A percentile compares a stretch with the other conserved stretches of the same genome.
Evolutionary conservation across 352 stramenopile genomes (phyloP).

Genomic region (Pythium phragmitis): DNA sequence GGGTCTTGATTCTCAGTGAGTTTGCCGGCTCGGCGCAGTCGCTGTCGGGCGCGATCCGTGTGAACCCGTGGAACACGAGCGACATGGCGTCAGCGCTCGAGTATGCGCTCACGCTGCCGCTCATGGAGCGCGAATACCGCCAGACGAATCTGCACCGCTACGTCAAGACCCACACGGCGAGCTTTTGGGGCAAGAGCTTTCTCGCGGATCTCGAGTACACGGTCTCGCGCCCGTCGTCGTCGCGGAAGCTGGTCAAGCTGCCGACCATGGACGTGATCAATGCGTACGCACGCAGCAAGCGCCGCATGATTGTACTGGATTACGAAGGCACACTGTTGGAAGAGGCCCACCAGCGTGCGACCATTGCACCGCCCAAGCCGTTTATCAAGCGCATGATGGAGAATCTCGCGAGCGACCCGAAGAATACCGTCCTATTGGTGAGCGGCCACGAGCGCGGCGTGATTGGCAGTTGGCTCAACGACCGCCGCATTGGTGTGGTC

Average conservation of each 20-base stretch:
- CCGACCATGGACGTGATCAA: constrained; percentile 44
- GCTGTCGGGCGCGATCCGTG: constrained; percentile 82
- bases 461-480: constrained; percentile 72
- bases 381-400: constrained; percentile 65
- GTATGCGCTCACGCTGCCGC: constrained; percentile 68
- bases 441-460: constrained; percentile 66
- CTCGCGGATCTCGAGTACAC: constrained; percentile 67
- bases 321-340: constrained; percentile 82
- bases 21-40: constrained; percentile 89
- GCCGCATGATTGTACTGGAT: constrained; percentile 72
- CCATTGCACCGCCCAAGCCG: constrained; percentile 51
- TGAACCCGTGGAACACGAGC: constrained; percentile 89
- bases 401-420: constrained; percentile 43
- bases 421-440: constrained; percentile 63
- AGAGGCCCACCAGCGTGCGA: constrained; percentile 58
- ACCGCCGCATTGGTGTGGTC: constrained; percentile 50
- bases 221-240: constrained; percentile 35
- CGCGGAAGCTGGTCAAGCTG: constrained; percentile 50
- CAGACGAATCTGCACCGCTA: constrained; percentile 87
- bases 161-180: constrained; percentile 83
- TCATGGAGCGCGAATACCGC: constrained; percentile 84
- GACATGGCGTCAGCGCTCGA: constrained; percentile 72
- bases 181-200: constrained; percentile 84
- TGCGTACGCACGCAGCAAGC: constrained; percentile 57
- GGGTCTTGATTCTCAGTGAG: constrained; percentile 86